phyloP scores from a whole-genome alignment of 164 flowering plant species.

The Tinospora cordifolia region DNA sequence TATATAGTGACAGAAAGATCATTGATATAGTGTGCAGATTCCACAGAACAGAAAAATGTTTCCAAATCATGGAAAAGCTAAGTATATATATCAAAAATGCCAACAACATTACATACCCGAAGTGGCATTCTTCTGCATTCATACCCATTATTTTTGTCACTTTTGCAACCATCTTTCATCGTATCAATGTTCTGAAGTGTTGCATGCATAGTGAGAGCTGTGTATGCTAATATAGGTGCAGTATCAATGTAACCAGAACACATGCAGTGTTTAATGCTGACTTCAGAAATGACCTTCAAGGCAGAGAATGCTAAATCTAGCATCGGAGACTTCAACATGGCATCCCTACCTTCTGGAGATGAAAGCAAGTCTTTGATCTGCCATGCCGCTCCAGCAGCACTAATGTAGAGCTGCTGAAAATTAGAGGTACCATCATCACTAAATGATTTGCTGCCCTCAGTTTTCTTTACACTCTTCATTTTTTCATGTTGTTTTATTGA shows the following conservation, averaged over 20 bases:
- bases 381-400: constrained; percentile 71
- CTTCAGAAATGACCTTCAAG: constrained; percentile 59
- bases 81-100: neutral
- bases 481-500: constrained; percentile 32
- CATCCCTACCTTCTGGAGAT: constrained; percentile 38
- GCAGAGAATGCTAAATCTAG: constrained; percentile 39
- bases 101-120: constrained; percentile 35
- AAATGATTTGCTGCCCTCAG: constrained; percentile 23
- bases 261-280: constrained; percentile 48
- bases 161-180: constrained; percentile 11
- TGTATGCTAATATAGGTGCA: constrained; percentile 56
- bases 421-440: constrained; percentile 11
- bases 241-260: constrained; percentile 42
- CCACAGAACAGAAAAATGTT: neutral
- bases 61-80: neutral
- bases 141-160: constrained; percentile 9
- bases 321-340: constrained; percentile 37
- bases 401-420: constrained; percentile 43
- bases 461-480: constrained; percentile 25
- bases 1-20: no score
- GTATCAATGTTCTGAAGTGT: constrained; percentile 29
- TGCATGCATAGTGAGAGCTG: constrained; percentile 58
- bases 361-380: constrained; percentile 77
- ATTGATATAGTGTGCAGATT: neutral
- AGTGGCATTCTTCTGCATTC: constrained; percentile 22